Evolutionary conservation across 2,329 filamentous ascomycete species (phyloP).

Genomic region (Fusarium virguliforme): DNA sequence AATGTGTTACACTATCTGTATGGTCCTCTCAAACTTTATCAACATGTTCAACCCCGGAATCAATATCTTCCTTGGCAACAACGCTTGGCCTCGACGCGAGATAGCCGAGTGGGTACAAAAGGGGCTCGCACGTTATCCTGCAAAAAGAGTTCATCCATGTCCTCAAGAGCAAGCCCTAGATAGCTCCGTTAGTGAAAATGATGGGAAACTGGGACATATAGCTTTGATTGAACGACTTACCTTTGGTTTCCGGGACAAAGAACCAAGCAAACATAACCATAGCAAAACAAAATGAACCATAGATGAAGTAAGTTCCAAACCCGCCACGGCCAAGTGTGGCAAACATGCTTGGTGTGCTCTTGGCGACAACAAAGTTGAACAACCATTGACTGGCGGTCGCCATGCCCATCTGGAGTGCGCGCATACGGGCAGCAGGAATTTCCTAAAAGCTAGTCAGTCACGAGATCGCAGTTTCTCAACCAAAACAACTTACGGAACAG

Average conservation of each 20-base stretch:
- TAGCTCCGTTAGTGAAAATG: neutral
- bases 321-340: slow-evolving; percentile 23
- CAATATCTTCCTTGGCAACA: neutral
- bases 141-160: slow-evolving; percentile 5
- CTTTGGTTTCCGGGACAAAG: slow-evolving; percentile 5
- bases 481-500: slow-evolving; percentile 10
- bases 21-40: slow-evolving; percentile 5
- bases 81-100: neutral
- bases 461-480: neutral
- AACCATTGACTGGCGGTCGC: slow-evolving; percentile 32
- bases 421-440: slow-evolving; percentile 33
- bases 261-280: slow-evolving; percentile 22
- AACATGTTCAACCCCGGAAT: neutral
- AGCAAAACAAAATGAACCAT: slow-evolving; percentile 31
- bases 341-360: slow-evolving; percentile 29
- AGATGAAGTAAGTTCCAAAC: slow-evolving; percentile 32
- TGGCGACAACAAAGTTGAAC: slow-evolving; percentile 36
- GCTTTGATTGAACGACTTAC: neutral
- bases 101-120: neutral
- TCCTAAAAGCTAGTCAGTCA: neutral
- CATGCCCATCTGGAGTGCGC: slow-evolving; percentile 33
- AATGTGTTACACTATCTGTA: too few relatives aligned
- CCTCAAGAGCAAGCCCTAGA: slow-evolving; percentile 3
- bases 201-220: neutral
- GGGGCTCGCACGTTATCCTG: neutral